A percentile compares a stretch with the other conserved stretches of the same genome.
phyloP scores from a whole-genome alignment of 2,329 filamentous ascomycete genomes.

The Aspergillus fumigatiaffinis region DNA sequence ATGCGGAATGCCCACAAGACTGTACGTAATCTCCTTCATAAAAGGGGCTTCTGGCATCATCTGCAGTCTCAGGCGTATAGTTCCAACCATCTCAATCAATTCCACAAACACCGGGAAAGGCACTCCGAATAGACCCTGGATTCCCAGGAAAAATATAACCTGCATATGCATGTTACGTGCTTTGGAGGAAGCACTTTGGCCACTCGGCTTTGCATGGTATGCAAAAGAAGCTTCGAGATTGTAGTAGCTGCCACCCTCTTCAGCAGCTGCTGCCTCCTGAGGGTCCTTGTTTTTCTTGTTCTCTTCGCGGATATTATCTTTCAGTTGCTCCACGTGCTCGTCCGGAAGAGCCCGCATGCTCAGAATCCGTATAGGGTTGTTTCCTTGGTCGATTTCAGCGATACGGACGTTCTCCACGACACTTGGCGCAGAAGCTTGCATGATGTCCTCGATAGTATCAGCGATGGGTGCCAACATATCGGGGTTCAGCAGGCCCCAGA shows the following conservation, averaged over 20 bases:
- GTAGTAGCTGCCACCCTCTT: conserved; percentile 88
- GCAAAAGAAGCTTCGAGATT: conserved; percentile 88
- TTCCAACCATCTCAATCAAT: conserved; percentile 84
- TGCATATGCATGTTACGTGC: conserved; percentile 97
- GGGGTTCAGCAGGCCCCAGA: conserved; percentile 91
- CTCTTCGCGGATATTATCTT: conserved; percentile 72
- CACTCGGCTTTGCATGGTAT: conserved; percentile 79
- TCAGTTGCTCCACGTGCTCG: conserved; percentile 73
- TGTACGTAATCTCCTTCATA: conserved; percentile 86
- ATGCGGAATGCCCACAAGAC: conserved; percentile 88
- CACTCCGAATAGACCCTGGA: conserved; percentile 84
- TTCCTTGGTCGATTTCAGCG: conserved; percentile 90
- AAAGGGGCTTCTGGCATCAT: conserved; percentile 90
- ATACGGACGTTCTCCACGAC: conserved; percentile 93
- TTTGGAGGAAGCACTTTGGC: conserved; percentile 68
- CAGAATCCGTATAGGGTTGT: conserved; percentile 81
- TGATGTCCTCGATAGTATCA: conserved; percentile 92
- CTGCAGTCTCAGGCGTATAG: conserved; percentile 74
- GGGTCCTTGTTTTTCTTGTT: conserved; percentile 79
- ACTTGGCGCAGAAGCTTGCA: conserved; percentile 89
- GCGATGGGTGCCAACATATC: conserved; percentile 91
- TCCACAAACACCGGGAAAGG: conserved; percentile 87
- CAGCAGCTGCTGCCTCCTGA: conserved; percentile 80
- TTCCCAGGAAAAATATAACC: conserved; percentile 85
- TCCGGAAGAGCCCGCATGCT: conserved; percentile 84